Evolutionary conservation across 257 asterid genomes (phyloP), one percentile per base, ranked within the genome.

Genomic region (Nicotiana sylvestris): DNA sequence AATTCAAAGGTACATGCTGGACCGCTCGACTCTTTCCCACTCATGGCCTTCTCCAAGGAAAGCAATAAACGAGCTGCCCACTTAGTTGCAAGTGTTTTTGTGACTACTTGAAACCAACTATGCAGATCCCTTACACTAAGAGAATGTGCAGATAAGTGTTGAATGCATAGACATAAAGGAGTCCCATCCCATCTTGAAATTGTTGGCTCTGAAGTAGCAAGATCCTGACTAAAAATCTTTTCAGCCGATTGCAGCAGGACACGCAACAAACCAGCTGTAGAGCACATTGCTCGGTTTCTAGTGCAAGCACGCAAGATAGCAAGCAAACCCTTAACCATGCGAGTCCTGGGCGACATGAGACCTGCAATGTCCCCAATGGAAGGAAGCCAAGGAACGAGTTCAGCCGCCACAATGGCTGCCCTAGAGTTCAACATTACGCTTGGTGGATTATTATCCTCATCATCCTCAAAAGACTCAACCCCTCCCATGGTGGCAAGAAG

Each of bases 401-500:
- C 99, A n/a, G 93, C 98, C 62, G 98, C 91, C 85, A 96, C 98
- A 83, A 96, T 93, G 56, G 99, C 99, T 86, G 99, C 99, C 91
- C 99, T 92, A 74, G 99, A 96, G 88, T 96, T 96, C 85, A 94
- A 88, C 99, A 96, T 96, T 90, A 96, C 99, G 84, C 98, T 96
- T 58, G 99, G 99, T 39, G 98, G 99, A 88, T 93, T 96, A 77
- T 90, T 92, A 88, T 96, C 97, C 84, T 86, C 95, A 81, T 95
- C 93, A 88, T 92, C 98, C 86, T 93, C 99, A 88, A 96, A 96
- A 88, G 97, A 96, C 89, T 96, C 99, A 49, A 96, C 98, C 76
- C 99, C 99, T 85, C 99, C 99, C 99, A 96, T 96, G 10, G 98
- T 96, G 68, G 97, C 97, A 87, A 96, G 98, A 89, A 96, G 98